Base-by-base conservation (phyloP, 2,329 filamentous ascomycete species). In the Trichophyton benhamiae region DNA sequence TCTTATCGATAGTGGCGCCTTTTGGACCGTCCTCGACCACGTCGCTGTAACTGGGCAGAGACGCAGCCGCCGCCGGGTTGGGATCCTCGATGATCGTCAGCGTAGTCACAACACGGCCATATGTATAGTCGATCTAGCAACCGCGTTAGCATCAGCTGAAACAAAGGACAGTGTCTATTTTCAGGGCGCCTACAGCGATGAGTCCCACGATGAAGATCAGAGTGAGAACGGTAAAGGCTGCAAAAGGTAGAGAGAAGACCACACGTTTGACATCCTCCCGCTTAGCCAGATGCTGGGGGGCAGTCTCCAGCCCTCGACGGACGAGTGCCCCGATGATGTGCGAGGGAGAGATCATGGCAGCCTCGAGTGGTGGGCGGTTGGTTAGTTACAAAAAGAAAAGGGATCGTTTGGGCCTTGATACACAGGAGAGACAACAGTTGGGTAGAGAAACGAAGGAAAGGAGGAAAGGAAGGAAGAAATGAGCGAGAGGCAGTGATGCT, bases 31-130 rank as follows among this genome's bases (percentile, higher is more conserved):
- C 63, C 13, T 65, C 63, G 20, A 61, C 62, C 46, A 70, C 67
- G 44, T 75, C 70, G 60, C 82, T 73, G 68, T 79, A 74, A 65
- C 80, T 79, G 59, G 78, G 57, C 22, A 46, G 57, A 27, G 57
- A 9, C 7, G 36, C 20, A 27, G 36, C 13, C 2, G 41, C 15
- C 17, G 42, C 79, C 27, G 79, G 79, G 65, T 79, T 75, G 42
- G 82, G 78, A 55, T 81, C 81, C 72, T 88, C 86, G 67, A 88
- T 78, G 74, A 84, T 83, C 64, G 83, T 79, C 48, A 88, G 79
- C 4, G 82, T 83, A 1, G 82, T 78, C 52, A 87, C 75, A 60
- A 88, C 76, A 61, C 79, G 73, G 61, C 80, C 80, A 65, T 85
- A 80, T 52, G 82, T 83, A 74, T 87, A 88, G 59, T 75, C 70